A percentile compares a stretch with the other conserved stretches of the same genome.
Conservation (phyloP, 805 yeast species). For the Cyberlindnera maclurae region DNA sequence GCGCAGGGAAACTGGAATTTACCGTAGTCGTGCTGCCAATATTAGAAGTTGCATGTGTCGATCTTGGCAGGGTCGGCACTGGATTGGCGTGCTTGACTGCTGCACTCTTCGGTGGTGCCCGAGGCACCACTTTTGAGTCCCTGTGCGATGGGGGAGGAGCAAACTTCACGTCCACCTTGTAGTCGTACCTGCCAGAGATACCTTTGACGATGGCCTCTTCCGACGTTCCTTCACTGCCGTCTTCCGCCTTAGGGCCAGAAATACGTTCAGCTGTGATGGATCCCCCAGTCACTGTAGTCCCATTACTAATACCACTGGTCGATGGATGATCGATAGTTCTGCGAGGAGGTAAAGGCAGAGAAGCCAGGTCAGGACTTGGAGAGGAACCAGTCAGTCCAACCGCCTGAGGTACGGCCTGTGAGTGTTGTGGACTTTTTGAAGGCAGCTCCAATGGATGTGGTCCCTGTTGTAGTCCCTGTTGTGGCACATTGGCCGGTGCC, state of each 20-base stretch:
- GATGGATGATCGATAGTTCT: background rate
- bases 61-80: background rate
- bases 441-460: too few species aligned
- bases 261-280: background rate
- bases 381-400: background rate
- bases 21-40: too few species aligned
- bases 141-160: conserved; percentile 25
- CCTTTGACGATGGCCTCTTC: conserved; percentile 17
- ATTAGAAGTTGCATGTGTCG: too few species aligned
- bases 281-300: background rate
- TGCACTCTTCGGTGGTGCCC: conserved; percentile 1
- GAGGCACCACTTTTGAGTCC: background rate
- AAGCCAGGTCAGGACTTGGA: conserved; percentile 19
- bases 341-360: conserved; percentile 13
- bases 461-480: too few species aligned
- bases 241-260: background rate
- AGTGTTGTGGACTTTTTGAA: too few species aligned
- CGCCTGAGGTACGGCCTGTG: background rate
- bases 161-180: conserved; percentile 26
- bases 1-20: conserved; percentile 19
- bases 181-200: conserved; percentile 29
- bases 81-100: background rate
- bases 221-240: conserved; percentile 1
- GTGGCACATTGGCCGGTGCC: conserved; percentile 5
- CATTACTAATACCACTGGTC: background rate